Evolutionary conservation across 1,284 basidiomycete genomes (phyloP), one percentile per base, ranked within the genome.

Genomic region (Moesziomyces aphidis): DNA sequence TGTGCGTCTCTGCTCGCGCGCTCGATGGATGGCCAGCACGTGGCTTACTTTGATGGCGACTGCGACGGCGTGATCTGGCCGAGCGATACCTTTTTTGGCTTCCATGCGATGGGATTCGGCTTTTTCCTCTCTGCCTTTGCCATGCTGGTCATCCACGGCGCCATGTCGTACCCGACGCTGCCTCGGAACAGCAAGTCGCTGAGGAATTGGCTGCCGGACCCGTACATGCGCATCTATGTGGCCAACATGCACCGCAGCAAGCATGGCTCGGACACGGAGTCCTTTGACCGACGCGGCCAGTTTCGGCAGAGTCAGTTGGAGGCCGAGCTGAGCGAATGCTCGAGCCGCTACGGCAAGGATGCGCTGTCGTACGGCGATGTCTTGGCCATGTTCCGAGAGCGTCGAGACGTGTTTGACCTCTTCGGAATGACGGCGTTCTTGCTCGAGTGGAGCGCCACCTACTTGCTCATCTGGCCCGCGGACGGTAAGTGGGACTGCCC

Each of bases 51-150:
- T 65, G 88, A 88, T 81, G 75, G 72, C 22, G 88, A 79, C 49
- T 77, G 71, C 31, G 88, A 89, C 75, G 88, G 88, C n/a, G 80
- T 88, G 43, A 88, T 89, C 59, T 89, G 87, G 87, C 88, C 88
- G 4, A 73, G 24, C 23, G 88, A 89, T 76, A 89, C 88, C 78
- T 88, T 89, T 87, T 88, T 71, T 85, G 86, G 85, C 8, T 87
- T 88, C 74, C 82, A 85, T 56, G 83, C 83, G 48, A 85, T 88
- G 23, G 86, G 86, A 7, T 88, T 87, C 81, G 86, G 85, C 57
- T 42, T 87, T 52, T 61, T 88, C 57, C 83, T 88, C 60, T 79
- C 83, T 61, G 55, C 85, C 15, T 54, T 87, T 34, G 83, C 87
- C 28, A 79, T 78, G 50, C 72, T 85, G 66, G 78, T 87, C 57